Conservation (phyloP, 495 filamentous ascomycete species). For the Podospora anserina region DNA sequence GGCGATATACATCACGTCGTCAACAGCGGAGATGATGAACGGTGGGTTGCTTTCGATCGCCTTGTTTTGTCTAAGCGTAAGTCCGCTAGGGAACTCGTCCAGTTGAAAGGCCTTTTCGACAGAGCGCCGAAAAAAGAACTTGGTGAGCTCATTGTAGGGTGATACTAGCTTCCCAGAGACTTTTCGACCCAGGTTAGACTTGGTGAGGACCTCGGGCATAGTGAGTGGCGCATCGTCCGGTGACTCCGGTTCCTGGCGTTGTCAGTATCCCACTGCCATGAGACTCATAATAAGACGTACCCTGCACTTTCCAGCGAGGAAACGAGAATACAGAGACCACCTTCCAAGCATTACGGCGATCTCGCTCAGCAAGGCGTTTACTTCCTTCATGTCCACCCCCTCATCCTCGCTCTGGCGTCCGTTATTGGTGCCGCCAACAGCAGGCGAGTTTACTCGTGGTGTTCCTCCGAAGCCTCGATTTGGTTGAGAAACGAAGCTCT, state of each 20-base stretch:
- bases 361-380: conserved; percentile 82
- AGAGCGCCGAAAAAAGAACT: conserved; percentile 92
- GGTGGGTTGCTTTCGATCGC: conserved; percentile 70
- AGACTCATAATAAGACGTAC: conserved; percentile 46
- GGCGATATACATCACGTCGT: conserved; percentile 99
- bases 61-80: conserved; percentile 68
- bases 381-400: conserved; percentile 90
- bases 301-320: conserved; percentile 78
- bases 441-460: conserved; percentile 60
- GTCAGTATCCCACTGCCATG: conserved; percentile 25
- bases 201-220: conserved; percentile 66
- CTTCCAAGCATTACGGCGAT: conserved; percentile 85
- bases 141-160: conserved; percentile 84
- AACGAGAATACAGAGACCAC: conserved; percentile 90
- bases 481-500: conserved; percentile 77
- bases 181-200: conserved; percentile 73
- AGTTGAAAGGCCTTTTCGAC: conserved; percentile 97
- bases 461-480: conserved; percentile 55
- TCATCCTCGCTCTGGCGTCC: conserved; percentile 70
- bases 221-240: conserved; percentile 47
- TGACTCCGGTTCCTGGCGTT: conserved; percentile 40
- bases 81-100: conserved; percentile 83
- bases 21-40: conserved; percentile 91
- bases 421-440: conserved; percentile 51
- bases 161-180: conserved; percentile 64